These are phyloP conservation scores for Serendipita sp. DNA, from an alignment of 768 basidiomycete species.

Conservation along the genomic window DNA sequence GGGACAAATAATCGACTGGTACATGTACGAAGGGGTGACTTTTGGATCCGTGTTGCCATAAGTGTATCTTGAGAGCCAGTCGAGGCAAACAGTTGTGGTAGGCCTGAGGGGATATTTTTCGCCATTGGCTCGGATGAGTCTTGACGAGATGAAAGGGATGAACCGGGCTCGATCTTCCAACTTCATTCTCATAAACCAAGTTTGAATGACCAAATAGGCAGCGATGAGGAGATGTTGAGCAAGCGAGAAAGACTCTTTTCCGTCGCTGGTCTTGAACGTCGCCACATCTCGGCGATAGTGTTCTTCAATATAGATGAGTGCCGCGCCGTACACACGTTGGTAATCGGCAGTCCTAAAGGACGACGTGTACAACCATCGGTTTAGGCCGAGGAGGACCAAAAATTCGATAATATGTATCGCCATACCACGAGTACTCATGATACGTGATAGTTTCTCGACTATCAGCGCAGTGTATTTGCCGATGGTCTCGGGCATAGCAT, in stretches of 20 bases:
- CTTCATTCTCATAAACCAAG: constrained; percentile 85
- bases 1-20: neutral
- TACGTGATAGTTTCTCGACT: constrained; percentile 73
- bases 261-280: constrained; percentile 24
- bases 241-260: constrained; percentile 58
- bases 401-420: constrained; percentile 94
- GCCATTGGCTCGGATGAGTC: constrained; percentile 74
- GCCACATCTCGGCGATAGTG: constrained; percentile 44
- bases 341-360: constrained; percentile 86
- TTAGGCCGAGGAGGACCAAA: constrained; percentile 69
- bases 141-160: constrained; percentile 71
- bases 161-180: constrained; percentile 65
- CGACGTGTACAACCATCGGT: constrained; percentile 44
- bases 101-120: constrained; percentile 60
- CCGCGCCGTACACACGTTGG: constrained; percentile 87
- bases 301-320: constrained; percentile 75
- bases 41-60: constrained; percentile 68
- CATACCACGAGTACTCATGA: constrained; percentile 87
- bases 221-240: constrained; percentile 82
- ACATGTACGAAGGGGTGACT: neutral
- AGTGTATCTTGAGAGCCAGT: constrained; percentile 93
- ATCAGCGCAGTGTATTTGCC: constrained; percentile 65
- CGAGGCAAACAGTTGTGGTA: constrained; percentile 89
- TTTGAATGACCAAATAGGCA: constrained; percentile 79
- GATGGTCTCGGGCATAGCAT: constrained; percentile 70